A percentile compares a stretch with the other conserved stretches of the same genome.
Conservation (phyloP, 2,329 filamentous ascomycete species). For the Botrytis pseudocinerea region DNA sequence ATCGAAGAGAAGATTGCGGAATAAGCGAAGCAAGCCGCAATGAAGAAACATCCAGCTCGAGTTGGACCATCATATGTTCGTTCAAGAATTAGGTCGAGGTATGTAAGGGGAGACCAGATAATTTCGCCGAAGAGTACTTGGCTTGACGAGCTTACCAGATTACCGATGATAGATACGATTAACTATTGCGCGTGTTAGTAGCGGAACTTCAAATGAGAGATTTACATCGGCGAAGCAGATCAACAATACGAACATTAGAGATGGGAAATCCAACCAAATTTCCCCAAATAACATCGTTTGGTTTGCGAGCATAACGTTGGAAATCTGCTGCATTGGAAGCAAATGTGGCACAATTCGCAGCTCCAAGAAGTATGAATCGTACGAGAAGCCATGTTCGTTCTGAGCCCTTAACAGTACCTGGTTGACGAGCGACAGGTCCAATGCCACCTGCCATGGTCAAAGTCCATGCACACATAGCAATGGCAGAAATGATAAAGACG, state of each 20-base stretch:
- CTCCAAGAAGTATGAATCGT: constrained; percentile 43
- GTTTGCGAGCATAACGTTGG: constrained; percentile 46
- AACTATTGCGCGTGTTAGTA: constrained; percentile 25
- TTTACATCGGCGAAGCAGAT: background rate
- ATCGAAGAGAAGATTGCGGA: constrained; percentile 47
- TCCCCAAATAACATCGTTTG: constrained; percentile 46
- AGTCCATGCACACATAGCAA: constrained; percentile 46
- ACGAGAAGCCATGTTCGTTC: constrained; percentile 44
- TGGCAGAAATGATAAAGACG: constrained; percentile 44
- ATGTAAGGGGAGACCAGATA: constrained; percentile 43
- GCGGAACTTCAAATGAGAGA: too few species aligned
- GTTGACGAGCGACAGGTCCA: constrained; percentile 36
- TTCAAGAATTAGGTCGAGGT: constrained; percentile 43
- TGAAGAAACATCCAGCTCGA: constrained; percentile 46
- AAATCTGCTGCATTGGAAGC: constrained; percentile 48
- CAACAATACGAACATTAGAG: constrained; percentile 35
- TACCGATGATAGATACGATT: constrained; percentile 45
- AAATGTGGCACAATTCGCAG: constrained; percentile 44
- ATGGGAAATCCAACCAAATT: constrained; percentile 47
- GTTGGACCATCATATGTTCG: constrained; percentile 42
- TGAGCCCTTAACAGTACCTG: constrained; percentile 40
- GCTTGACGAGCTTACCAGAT: constrained; percentile 42
- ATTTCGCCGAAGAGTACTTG: constrained; percentile 41
- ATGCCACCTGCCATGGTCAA: constrained; percentile 41
- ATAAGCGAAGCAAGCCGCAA: constrained; percentile 46